Percentiles rank a stretch among this genome's conserved stretches.
Conservation (phyloP, 345 rosid species). For the Cardamine chenopodiifolia region DNA sequence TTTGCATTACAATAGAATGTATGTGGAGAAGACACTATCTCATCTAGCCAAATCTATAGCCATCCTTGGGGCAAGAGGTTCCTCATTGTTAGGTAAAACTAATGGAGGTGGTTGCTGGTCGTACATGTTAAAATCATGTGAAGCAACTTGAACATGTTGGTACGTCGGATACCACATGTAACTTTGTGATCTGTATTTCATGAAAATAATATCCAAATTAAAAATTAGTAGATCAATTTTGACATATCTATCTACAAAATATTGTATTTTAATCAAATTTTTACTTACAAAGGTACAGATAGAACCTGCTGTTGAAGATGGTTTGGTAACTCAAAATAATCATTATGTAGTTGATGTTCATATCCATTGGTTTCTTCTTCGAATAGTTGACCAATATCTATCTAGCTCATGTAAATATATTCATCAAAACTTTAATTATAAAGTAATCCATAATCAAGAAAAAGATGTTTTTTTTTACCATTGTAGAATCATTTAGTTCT, state of each 20-base stretch:
- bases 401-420: constrained; percentile 14
- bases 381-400: neutral
- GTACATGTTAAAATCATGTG: constrained; percentile 3
- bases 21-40: neutral
- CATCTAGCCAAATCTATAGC: constrained; percentile 11
- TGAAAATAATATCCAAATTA: neutral
- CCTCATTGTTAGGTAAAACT: neutral
- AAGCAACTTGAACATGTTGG: neutral
- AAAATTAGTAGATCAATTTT: neutral
- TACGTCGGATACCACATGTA: neutral
- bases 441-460: neutral
- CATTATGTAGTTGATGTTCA: constrained; percentile 5
- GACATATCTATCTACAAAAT: neutral
- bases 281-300: constrained; percentile 17
- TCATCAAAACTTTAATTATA: neutral
- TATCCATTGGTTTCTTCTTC: neutral
- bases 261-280: neutral
- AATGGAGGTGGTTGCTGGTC: neutral
- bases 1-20: too few relatives aligned
- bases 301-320: constrained; percentile 2
- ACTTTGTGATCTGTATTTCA: constrained; percentile 17
- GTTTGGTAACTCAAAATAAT: constrained; percentile 20
- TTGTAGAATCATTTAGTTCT: neutral
- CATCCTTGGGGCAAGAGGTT: neutral
- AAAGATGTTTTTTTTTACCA: neutral